Percentiles rank a stretch among this genome's conserved stretches.
Conservation (phyloP, 169 alveolate species). For the Hepatocystis sp. region DNA sequence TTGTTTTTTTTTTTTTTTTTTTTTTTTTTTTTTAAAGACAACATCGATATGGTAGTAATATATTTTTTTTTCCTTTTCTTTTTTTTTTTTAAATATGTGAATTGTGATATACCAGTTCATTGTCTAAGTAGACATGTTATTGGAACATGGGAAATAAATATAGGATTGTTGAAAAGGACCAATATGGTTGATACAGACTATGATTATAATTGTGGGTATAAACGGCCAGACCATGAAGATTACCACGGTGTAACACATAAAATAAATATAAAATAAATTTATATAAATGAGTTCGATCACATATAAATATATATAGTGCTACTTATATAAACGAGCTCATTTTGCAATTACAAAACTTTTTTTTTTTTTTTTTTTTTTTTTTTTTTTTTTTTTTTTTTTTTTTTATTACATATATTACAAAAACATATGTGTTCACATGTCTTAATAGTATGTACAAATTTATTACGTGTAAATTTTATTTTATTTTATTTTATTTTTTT, state of each 20-base stretch:
- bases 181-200: conserved; percentile 3
- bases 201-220: conserved; percentile 70
- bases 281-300: not conserved
- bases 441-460: too few relatives aligned
- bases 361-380: too few relatives aligned
- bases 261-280: not conserved
- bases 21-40: not conserved
- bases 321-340: not conserved
- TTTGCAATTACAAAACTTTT: too few relatives aligned
- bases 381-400: too few relatives aligned
- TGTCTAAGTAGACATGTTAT: conserved; percentile 73
- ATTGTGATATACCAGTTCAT: conserved; percentile 75
- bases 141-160: conserved; percentile 53
- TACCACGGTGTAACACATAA: conserved; percentile 70
- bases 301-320: not conserved
- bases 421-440: too few relatives aligned
- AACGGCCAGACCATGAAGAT: conserved; percentile 43
- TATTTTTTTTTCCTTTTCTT: conserved; percentile 6
- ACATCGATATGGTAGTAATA: conserved; percentile 38
- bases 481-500: not conserved
- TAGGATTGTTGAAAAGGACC: conserved; percentile 35
- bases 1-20: not conserved
- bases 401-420: too few relatives aligned
- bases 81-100: conserved; percentile 19
- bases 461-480: too few relatives aligned